A percentile compares a stretch with the other conserved stretches of the same genome.
These are phyloP conservation scores for Emergomyces orientalis DNA, from an alignment of 2,329 filamentous ascomycete species.

Conservation along the genomic window DNA sequence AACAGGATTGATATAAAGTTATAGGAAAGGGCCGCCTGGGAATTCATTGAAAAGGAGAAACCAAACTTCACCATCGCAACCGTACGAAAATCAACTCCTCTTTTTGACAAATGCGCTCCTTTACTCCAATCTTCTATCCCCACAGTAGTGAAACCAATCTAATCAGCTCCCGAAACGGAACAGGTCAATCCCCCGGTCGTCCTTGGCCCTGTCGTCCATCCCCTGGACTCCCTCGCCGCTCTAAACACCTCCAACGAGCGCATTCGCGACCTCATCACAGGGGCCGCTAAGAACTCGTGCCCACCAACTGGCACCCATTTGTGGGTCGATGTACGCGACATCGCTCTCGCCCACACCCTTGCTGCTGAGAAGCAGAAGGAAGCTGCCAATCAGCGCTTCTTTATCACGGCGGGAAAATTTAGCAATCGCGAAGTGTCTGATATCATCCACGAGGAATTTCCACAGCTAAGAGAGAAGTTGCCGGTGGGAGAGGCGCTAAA, in stretches of 20 bases:
- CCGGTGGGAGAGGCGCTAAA: conserved; percentile 28
- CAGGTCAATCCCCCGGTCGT: conserved; percentile 49
- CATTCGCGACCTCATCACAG: conserved; percentile 54
- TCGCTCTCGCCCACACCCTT: conserved; percentile 40
- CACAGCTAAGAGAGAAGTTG: conserved; percentile 34
- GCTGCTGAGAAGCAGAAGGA: conserved; percentile 37
- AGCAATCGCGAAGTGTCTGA: conserved; percentile 37
- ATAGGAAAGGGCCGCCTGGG: conserved; percentile 55
- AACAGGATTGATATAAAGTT: not conserved
- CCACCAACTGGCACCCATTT: conserved; percentile 50
- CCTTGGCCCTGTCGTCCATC: conserved; percentile 55
- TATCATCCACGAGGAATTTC: conserved; percentile 35
- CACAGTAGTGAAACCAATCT: not conserved
- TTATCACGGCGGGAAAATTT: conserved; percentile 34
- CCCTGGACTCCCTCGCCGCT: conserved; percentile 52
- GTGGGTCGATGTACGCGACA: conserved; percentile 47
- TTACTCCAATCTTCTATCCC: too few relatives aligned
- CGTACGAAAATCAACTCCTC: conserved; percentile 29
- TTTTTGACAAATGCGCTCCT: not conserved
- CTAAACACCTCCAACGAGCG: conserved; percentile 67
- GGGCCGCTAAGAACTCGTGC: conserved; percentile 48
- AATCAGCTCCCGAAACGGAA: not conserved
- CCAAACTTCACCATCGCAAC: conserved; percentile 53
- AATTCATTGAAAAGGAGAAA: conserved; percentile 48
- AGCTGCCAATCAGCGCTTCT: conserved; percentile 40